A percentile compares a stretch with the other conserved stretches of the same genome.
These are phyloP conservation scores for Kluyveromyces starmeri DNA, from an alignment of 805 yeast genomes.

Conservation along the genomic window DNA sequence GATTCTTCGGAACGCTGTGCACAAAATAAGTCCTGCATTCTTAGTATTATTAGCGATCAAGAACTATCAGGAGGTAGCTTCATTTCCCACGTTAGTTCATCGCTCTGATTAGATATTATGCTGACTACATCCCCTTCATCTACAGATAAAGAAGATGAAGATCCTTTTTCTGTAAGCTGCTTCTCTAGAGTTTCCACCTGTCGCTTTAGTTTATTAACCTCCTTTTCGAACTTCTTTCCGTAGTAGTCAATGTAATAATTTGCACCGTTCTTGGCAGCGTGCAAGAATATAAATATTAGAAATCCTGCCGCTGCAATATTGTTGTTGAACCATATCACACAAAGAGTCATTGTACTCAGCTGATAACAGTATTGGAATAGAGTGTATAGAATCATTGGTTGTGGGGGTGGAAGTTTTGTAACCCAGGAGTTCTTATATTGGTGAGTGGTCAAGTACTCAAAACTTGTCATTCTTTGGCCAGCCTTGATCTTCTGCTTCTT, in stretches of 20 bases:
- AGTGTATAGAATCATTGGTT: conserved; percentile 84
- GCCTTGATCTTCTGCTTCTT: conserved; percentile 71
- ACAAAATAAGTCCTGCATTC: no score
- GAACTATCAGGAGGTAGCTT: conserved; percentile 1
- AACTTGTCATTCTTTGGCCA: conserved; percentile 74
- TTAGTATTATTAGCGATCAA: no score
- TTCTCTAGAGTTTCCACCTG: conserved; percentile 63
- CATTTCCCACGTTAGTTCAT: conserved; percentile 5
- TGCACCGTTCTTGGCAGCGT: conserved; percentile 89
- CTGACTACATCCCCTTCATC: conserved; percentile 1
- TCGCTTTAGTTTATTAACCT: conserved; percentile 57
- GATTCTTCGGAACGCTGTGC: no score
- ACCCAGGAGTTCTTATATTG: conserved; percentile 63
- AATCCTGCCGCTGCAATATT: conserved; percentile 60
- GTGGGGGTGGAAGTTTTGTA: conserved; percentile 77
- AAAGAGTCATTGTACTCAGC: conserved; percentile 72
- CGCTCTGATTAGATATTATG: conserved; percentile 3
- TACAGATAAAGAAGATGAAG: neutral
- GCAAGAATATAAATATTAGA: conserved; percentile 60
- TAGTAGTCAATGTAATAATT: conserved; percentile 87
- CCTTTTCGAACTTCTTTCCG: conserved; percentile 83
- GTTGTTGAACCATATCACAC: conserved; percentile 80
- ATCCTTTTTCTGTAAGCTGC: conserved; percentile 12
- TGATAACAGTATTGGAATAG: conserved; percentile 83
- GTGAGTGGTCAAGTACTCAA: conserved; percentile 70